phyloP scores from a whole-genome alignment of 352 stramenopile species.

The Phytophthora ramorum region DNA sequence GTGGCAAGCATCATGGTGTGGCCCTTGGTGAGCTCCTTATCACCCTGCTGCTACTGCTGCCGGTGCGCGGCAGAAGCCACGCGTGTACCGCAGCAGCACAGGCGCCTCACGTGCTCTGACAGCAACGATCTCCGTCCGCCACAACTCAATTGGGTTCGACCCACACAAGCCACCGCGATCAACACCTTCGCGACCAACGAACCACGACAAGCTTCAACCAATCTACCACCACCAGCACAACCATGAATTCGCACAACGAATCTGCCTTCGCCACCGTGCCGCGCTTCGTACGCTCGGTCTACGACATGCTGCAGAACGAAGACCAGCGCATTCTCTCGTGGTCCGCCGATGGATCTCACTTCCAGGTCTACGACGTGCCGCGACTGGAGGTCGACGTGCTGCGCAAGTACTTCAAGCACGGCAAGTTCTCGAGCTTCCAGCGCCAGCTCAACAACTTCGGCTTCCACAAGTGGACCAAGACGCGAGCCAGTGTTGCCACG shows the following conservation, averaged over 20 bases:
- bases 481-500: conserved; percentile 61
- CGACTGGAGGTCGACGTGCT: conserved; percentile 64
- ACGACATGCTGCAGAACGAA: conserved; percentile 69
- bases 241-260: background rate
- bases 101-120: background rate
- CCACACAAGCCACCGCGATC: conserved; percentile 10
- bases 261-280: conserved; percentile 17
- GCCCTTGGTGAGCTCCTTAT: conserved; percentile 9
- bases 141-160: conserved; percentile 22
- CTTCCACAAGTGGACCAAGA: conserved; percentile 89
- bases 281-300: conserved; percentile 57
- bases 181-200: background rate
- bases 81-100: conserved; percentile 5
- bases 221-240: background rate
- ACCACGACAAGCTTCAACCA: background rate
- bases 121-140: background rate
- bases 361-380: conserved; percentile 83
- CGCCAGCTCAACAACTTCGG: conserved; percentile 93
- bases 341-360: conserved; percentile 63
- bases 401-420: conserved; percentile 86
- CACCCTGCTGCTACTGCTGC: conserved; percentile 2
- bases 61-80: background rate
- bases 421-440: conserved; percentile 91
- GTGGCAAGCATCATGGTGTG: conserved; percentile 1
- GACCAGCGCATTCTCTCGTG: conserved; percentile 52